Percentiles rank a stretch among this genome's conserved stretches.
Evolutionary conservation across 176 grass and related monocot genomes (phyloP).

Genomic region (Puya raimondii): DNA sequence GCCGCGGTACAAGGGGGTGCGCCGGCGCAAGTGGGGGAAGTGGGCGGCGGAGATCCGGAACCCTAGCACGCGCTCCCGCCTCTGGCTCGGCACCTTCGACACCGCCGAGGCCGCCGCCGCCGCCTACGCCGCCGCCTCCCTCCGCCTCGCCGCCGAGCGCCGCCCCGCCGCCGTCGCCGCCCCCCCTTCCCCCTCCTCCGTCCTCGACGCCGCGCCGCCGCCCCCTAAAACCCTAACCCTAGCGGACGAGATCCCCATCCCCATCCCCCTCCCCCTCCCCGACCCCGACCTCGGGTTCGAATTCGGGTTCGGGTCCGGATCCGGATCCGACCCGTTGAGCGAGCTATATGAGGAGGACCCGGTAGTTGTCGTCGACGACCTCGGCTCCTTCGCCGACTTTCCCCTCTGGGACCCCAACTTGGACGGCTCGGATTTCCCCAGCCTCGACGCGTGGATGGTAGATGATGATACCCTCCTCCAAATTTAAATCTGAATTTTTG

Average conservation of each 20-base stretch:
- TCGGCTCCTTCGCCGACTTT: neutral
- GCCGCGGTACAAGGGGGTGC: constrained; percentile 48
- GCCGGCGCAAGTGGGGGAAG: constrained; percentile 83
- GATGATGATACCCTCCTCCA: neutral
- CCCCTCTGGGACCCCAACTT: neutral
- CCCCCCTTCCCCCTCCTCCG: constrained; percentile 14
- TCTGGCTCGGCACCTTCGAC: constrained; percentile 90
- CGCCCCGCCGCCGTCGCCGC: constrained; percentile 5
- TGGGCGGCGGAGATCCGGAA: constrained; percentile 97
- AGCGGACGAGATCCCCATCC: constrained; percentile 22
- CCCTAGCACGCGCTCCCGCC: constrained; percentile 55
- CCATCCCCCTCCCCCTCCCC: constrained; percentile 36
- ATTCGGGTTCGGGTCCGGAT: no score
- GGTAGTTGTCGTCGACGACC: neutral
- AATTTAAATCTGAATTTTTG: neutral
- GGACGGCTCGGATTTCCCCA: neutral
- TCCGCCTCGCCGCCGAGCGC: constrained; percentile 52
- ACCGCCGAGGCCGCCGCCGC: constrained; percentile 45
- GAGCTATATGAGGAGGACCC: neutral
- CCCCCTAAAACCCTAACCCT: constrained; percentile 5
- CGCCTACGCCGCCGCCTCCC: constrained; percentile 48
- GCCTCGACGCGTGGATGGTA: constrained; percentile 1
- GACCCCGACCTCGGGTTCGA: constrained; percentile 15
- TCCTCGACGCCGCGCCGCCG: constrained; percentile 27
- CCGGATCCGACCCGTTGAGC: constrained; percentile 20